Percentiles rank a stretch among this genome's conserved stretches.
These are phyloP conservation scores for Grifola frondosa DNA, from an alignment of 1,284 basidiomycete species.

Conservation along the genomic window DNA sequence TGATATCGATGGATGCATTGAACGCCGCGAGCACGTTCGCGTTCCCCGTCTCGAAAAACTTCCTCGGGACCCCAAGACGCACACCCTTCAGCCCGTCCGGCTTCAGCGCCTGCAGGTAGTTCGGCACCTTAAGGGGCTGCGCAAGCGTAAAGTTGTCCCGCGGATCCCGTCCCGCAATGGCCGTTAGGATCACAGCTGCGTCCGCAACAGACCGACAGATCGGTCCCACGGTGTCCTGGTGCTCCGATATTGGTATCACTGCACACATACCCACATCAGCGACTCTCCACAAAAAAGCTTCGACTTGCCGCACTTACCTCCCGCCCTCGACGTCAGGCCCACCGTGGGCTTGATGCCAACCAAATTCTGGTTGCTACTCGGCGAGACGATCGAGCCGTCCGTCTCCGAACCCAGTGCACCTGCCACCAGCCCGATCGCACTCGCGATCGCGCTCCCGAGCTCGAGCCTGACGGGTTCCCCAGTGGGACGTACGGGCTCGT, in stretches of 20 bases:
- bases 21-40: conserved; percentile 33
- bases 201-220: conserved; percentile 49
- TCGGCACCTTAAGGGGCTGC: conserved; percentile 39
- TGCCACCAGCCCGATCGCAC: conserved; percentile 61
- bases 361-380: conserved; percentile 42
- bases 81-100: conserved; percentile 36
- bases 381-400: conserved; percentile 60
- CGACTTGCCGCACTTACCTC: conserved; percentile 33
- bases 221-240: conserved; percentile 52
- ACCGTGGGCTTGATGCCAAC: conserved; percentile 56
- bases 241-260: conserved; percentile 51
- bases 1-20: conserved; percentile 37
- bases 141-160: conserved; percentile 44
- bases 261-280: neutral
- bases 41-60: conserved; percentile 24
- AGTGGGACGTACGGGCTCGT: conserved; percentile 60
- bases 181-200: conserved; percentile 41
- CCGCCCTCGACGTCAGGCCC: conserved; percentile 49
- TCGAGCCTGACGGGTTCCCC: conserved; percentile 64
- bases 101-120: conserved; percentile 40
- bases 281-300: neutral
- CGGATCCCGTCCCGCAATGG: conserved; percentile 46
- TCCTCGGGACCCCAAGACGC: conserved; percentile 42
- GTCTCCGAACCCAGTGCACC: conserved; percentile 66
- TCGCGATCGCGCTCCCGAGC: conserved; percentile 63